Evolutionary conservation across 1,284 basidiomycete genomes (phyloP).

Genomic region (Ganoderma resinaceum): DNA sequence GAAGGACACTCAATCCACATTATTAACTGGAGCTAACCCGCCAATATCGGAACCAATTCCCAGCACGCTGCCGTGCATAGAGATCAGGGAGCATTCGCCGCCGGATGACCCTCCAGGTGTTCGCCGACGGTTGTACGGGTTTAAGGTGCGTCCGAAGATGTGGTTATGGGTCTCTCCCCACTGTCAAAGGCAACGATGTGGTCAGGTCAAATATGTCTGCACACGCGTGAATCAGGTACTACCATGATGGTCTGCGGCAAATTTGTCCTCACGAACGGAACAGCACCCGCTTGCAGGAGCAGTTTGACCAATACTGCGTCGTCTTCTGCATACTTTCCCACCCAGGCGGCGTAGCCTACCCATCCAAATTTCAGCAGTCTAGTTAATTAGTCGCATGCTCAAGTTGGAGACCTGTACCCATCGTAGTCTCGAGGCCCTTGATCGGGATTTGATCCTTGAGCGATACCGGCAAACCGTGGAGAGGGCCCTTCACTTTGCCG

Average conservation of each 20-base stretch:
- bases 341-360: conserved; percentile 41
- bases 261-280: conserved; percentile 76
- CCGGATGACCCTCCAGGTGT: conserved; percentile 68
- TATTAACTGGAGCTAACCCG: conserved; percentile 45
- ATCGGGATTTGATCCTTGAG: conserved; percentile 60
- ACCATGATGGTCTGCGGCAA: conserved; percentile 66
- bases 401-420: conserved; percentile 45
- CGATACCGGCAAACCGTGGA: conserved; percentile 58
- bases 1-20: not conserved
- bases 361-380: conserved; percentile 20
- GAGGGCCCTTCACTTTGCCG: conserved; percentile 49
- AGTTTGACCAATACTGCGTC: conserved; percentile 58
- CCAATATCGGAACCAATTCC: conserved; percentile 79
- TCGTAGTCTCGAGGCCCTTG: conserved; percentile 61
- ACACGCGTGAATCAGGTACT: not conserved
- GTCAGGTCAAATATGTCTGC: not conserved
- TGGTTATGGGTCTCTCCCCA: conserved; percentile 69
- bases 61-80: conserved; percentile 62
- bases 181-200: conserved; percentile 40
- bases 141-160: conserved; percentile 74
- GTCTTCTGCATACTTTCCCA: conserved; percentile 33
- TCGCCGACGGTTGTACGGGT: conserved; percentile 62
- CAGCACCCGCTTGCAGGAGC: conserved; percentile 65
- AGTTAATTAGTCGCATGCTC: not conserved
- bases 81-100: conserved; percentile 64